These are phyloP conservation scores for Cryomyces minteri DNA, from an alignment of 495 filamentous ascomycete genomes.

Conservation along the genomic window DNA sequence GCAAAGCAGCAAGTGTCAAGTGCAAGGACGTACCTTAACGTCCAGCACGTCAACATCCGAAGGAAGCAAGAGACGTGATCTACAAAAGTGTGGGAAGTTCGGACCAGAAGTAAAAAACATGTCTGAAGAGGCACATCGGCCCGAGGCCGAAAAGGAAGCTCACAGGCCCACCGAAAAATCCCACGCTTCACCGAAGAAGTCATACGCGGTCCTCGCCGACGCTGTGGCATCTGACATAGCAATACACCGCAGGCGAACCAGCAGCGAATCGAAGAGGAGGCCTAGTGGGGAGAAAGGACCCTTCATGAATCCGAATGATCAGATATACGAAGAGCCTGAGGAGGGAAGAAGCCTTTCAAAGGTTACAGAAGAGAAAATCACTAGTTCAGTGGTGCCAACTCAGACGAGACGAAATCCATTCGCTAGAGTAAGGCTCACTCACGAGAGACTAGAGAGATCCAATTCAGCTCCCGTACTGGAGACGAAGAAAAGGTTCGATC, in stretches of 20 bases:
- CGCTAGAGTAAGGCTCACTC: constrained; percentile 16
- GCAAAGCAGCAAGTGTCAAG: constrained; percentile 4
- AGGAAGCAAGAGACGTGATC: constrained; percentile 6
- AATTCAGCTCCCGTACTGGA: constrained; percentile 18
- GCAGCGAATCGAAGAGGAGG: constrained; percentile 26
- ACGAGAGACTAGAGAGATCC: constrained; percentile 11
- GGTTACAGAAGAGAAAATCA: constrained; percentile 5
- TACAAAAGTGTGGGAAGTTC: too few species aligned
- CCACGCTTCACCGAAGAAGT: too few species aligned
- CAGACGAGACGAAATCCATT: constrained; percentile 21
- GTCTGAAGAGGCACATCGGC: too few species aligned
- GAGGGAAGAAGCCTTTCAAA: constrained; percentile 9
- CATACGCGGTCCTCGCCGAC: too few species aligned
- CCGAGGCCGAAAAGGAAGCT: too few species aligned
- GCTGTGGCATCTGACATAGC: too few species aligned
- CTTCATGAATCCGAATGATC: constrained; percentile 46
- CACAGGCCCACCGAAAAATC: too few species aligned
- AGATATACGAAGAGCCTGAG: constrained; percentile 78
- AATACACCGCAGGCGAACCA: too few species aligned
- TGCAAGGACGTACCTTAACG: constrained; percentile 1
- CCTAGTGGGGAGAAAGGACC: constrained; percentile 32
- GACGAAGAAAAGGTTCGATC: constrained; percentile 35
- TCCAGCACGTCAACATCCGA: constrained; percentile 4
- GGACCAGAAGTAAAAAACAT: too few species aligned
- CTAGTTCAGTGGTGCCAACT: constrained; percentile 2